These are phyloP conservation scores for Helotiales sp. DNA, from an alignment of 2,329 filamentous ascomycete genomes.

Conservation along the genomic window DNA sequence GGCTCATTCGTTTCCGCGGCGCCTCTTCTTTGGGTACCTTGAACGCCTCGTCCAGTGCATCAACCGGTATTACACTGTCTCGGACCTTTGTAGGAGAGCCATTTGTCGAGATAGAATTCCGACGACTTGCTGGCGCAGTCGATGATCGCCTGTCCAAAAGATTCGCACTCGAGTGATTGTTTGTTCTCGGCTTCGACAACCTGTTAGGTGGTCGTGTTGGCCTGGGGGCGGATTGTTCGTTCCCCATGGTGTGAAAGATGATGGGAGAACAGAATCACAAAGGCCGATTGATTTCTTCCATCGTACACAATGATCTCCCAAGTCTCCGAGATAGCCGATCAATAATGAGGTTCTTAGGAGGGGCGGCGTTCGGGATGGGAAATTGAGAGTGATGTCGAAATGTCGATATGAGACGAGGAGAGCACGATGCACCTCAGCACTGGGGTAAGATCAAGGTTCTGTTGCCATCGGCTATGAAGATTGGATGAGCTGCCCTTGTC, in stretches of 20 bases:
- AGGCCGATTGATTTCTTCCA: conserved; percentile 14
- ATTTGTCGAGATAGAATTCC: conserved; percentile 24
- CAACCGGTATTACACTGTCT: conserved; percentile 11
- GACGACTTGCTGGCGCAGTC: conserved; percentile 18
- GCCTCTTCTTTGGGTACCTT: conserved; percentile 8
- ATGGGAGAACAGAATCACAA: conserved; percentile 3
- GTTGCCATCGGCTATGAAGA: conserved; percentile 7
- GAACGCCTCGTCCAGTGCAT: conserved; percentile 1
- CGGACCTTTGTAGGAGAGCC: conserved; percentile 15
- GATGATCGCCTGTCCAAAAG: conserved; percentile 18
- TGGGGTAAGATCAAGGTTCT: conserved; percentile 21
- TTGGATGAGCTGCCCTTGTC: conserved; percentile 15
- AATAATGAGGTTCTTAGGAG: conserved; percentile 6
- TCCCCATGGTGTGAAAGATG: conserved; percentile 28
- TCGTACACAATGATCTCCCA: conserved; percentile 15
- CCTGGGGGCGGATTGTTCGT: conserved; percentile 27
- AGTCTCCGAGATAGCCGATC: conserved; percentile 3
- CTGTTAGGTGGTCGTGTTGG: conserved; percentile 25
- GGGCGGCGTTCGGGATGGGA: conserved; percentile 3
- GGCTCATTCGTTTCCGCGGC: conserved; percentile 22
- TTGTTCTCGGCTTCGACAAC: conserved; percentile 36
- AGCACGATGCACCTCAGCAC: conserved; percentile 20
- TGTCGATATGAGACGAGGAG: conserved; percentile 25
- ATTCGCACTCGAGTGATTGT: conserved; percentile 22
- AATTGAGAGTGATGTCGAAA: conserved; percentile 2